Percentiles rank a stretch among this genome's conserved stretches.
phyloP scores from a whole-genome alignment of 2,329 filamentous ascomycete species.

The Cordyceps tenuipes region DNA sequence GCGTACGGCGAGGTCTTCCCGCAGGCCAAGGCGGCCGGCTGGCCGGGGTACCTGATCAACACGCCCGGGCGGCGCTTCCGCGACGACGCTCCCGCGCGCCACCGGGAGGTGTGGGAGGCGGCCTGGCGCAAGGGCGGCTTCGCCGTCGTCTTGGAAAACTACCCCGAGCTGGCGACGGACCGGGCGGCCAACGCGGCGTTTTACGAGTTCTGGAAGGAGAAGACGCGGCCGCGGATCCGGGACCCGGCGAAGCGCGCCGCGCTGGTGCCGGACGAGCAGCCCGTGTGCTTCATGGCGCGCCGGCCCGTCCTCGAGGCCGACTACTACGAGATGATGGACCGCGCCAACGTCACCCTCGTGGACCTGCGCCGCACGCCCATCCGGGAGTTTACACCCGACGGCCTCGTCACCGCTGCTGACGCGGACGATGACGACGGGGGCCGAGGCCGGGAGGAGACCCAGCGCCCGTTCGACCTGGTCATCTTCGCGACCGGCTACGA shows the following conservation, averaged over 20 bases:
- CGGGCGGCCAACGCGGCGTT: slow-evolving; percentile 2
- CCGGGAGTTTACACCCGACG: not conserved
- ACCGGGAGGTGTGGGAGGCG: slow-evolving; percentile 34
- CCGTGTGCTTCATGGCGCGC: not conserved
- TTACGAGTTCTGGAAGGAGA: slow-evolving; percentile 13
- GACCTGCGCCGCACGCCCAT: slow-evolving; percentile 9
- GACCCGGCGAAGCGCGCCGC: slow-evolving; percentile 11
- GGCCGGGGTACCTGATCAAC: not conserved
- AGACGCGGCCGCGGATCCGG: slow-evolving; percentile 1
- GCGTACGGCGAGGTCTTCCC: slow-evolving; percentile 34
- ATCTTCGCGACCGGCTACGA: slow-evolving; percentile 18
- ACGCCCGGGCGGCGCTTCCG: slow-evolving; percentile 2
- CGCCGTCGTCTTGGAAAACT: slow-evolving; percentile 35
- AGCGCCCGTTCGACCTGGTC: slow-evolving; percentile 11
- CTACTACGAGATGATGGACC: slow-evolving; percentile 14
- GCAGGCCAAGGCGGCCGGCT: slow-evolving; percentile 10
- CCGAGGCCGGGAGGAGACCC: slow-evolving; percentile 5
- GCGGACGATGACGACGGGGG: not conserved
- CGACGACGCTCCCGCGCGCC: slow-evolving; percentile 29
- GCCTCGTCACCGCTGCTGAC: slow-evolving; percentile 4
- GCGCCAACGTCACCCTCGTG: slow-evolving; percentile 9
- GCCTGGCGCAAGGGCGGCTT: slow-evolving; percentile 40
- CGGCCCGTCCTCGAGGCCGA: slow-evolving; percentile 4
- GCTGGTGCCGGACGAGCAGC: slow-evolving; percentile 10
- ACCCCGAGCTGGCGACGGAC: slow-evolving; percentile 18